Base-by-base conservation (phyloP, 1,284 basidiomycete genomes). In the Cystobasidiaceae sp. region DNA sequence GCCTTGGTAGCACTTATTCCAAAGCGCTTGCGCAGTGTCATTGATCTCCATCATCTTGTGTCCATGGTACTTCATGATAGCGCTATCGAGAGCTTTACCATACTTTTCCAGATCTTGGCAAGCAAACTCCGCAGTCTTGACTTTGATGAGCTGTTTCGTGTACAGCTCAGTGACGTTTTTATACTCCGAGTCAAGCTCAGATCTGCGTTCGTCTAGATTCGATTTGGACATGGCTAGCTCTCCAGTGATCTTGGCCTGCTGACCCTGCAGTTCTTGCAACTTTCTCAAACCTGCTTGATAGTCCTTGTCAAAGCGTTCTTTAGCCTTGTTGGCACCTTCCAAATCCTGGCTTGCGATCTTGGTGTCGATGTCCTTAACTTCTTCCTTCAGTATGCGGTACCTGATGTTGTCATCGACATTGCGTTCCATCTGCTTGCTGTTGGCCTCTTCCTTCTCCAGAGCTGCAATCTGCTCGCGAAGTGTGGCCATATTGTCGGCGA, bases 1-100 rank as follows among this genome's bases (percentile, higher is more conserved):
- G 69, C 96, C 96, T 76, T 98, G 94, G 77, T 99, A 98, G 1
- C 94, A 98, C 80, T 93, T 94, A 75, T 91, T 93, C 96, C 96
- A 99, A 1, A 98, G 78, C 75, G 92, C 89, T 64, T 88, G 86
- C 85, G 96, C 96, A 23, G 86, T 93, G 73, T 94, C 91, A 74
- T 99, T 99, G 74, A 99, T 93, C 81, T 99, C 96, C 77, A 93
- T 91, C 96, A 99, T 97, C 79, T 99, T 99, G 74, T 97, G 83
- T n/a, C 87, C 81, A 75, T 99, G 96, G 75, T 96, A 99, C 76
- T 90, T 90, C 88, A 98, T 93, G 78, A 98, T 97, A 46, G 93
- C 94, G 72, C 91, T 93, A 25, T 97, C 93, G 48, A 97, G 79
- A 0, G 93, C 96, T 76, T 97, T 97, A 6, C 86, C 89, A 70